These are phyloP conservation scores for Dryadomyces quercus-mongolicae DNA, from an alignment of 2,329 filamentous ascomycete genomes.

Conservation along the genomic window DNA sequence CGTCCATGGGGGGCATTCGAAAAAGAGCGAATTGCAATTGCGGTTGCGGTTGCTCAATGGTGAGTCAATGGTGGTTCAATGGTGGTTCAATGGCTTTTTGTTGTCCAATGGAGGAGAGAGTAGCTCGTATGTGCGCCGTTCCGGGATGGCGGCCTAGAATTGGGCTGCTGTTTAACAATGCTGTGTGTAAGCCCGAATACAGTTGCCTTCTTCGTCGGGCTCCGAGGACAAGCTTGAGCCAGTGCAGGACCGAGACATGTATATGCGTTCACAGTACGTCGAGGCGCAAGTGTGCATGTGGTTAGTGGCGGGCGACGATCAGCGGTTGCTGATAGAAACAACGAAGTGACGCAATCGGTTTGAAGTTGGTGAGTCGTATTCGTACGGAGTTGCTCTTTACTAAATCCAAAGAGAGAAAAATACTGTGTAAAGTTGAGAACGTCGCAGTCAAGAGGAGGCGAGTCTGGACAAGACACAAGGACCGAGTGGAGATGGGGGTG, in stretches of 20 bases:
- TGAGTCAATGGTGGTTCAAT: neutral
- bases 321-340: neutral
- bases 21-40: neutral
- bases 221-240: constrained; percentile 5
- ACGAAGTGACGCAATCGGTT: neutral
- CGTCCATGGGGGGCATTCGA: constrained; percentile 7
- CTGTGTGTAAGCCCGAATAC: neutral
- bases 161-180: neutral
- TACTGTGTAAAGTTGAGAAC: too few relatives aligned
- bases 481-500: neutral
- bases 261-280: constrained; percentile 3
- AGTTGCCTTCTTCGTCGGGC: constrained; percentile 8
- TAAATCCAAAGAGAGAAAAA: too few relatives aligned
- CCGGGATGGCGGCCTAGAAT: neutral
- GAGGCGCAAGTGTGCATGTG: neutral
- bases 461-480: neutral
- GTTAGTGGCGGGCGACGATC: neutral
- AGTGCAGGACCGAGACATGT: constrained; percentile 7
- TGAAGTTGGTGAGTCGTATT: neutral
- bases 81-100: neutral
- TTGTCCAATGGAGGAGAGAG: neutral
- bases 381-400: too few relatives aligned
- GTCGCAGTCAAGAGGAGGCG: neutral
- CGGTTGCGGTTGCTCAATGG: neutral
- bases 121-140: neutral